Conservation (phyloP, 306 rosid species). For the Sechiopsis laciniata region DNA sequence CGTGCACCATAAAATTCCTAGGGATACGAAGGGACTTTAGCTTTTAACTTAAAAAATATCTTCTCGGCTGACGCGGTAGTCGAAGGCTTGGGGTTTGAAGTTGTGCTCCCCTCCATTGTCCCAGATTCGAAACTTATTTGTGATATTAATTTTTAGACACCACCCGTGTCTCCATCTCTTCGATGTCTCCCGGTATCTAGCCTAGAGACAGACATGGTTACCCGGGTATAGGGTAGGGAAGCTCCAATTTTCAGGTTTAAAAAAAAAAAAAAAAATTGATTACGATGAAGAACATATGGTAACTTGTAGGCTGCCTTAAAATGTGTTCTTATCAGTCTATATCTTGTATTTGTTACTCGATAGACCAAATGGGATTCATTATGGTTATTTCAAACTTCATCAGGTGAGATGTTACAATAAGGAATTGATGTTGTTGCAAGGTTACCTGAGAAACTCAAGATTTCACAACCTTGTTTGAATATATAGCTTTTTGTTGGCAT, state of each 20-base stretch:
- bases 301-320: neutral
- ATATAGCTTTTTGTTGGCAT: neutral
- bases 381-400: neutral
- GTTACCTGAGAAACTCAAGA: neutral
- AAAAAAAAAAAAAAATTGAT: no score
- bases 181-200: no score
- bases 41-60: neutral
- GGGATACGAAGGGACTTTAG: neutral
- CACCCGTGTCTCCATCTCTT: no score
- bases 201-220: no score
- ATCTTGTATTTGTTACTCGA: neutral
- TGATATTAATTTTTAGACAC: no score
- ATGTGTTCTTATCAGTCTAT: neutral
- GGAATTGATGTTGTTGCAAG: neutral
- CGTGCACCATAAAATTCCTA: neutral
- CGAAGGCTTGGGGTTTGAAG: no score
- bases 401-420: neutral
- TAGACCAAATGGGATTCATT: neutral
- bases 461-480: conserved; percentile 10
- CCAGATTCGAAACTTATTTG: no score
- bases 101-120: no score
- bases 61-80: no score
- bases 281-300: neutral
- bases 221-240: no score
- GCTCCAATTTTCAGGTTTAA: no score